Evolutionary conservation across 805 yeast species (phyloP), one percentile per base, ranked within the genome.

Genomic region (Candida awuae): DNA sequence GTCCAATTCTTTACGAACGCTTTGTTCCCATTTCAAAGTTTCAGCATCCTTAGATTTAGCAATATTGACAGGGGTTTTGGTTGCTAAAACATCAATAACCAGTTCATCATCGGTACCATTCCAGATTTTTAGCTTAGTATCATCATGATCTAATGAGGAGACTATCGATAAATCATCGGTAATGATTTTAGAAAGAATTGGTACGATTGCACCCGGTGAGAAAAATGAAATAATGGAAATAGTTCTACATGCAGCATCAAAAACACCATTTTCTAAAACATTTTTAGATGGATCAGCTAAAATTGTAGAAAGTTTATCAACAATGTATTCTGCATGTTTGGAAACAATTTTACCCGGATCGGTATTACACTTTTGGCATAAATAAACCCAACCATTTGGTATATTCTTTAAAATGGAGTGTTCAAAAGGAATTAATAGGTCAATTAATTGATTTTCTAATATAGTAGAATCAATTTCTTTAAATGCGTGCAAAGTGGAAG

Each of bases 11-110:
- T 77, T 76, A 51, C 90, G 75, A 23, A 92, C 71, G 37, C 73
- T 73, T 49, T 80, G 87, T 55, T 92, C 98, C 97, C 97, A 90
- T 56, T 84, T 77, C 43, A 73, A 63, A 2, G 88, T 82, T 51
- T 82, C 94, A 51, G 85, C 85, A 52, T 87, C 95, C 54, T 80
- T 87, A 1, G 84, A 65, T 55, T 83, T 84, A 53, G 75, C 75
- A 12, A 76, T 75, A 4, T 62, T 65, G 23, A 65, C 63, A 16
- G 30, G 15, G 12, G 64, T 61, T 52, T 66, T 71, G 3, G 53
- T 34, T 27, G 69, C 71, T 35, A 84, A 58, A 5, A 84, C 75
- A 52, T 84, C 77, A 15, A 77, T 60, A 2, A 82, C 92, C 38
- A 81, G 56, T 33, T 72, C 78, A 2, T 87, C 94, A 32, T 79